phyloP scores from a whole-genome alignment of 257 asterid genomes.

The Nicotiana benthamiana region DNA sequence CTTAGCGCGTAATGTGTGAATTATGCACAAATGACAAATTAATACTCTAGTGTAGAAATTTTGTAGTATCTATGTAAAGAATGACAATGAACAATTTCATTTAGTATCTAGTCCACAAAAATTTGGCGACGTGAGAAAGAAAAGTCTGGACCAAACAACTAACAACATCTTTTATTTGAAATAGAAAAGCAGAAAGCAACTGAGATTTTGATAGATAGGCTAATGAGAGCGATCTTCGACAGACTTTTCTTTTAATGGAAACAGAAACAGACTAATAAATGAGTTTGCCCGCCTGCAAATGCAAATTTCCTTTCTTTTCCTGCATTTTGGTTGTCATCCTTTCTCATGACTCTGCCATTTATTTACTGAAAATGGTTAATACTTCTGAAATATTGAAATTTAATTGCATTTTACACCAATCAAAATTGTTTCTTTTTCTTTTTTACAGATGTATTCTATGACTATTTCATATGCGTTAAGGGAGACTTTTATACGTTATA shows the following conservation, averaged over 20 bases:
- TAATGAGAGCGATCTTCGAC: background rate
- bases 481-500: background rate
- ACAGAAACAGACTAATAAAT: constrained; percentile 3
- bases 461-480: background rate
- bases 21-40: no score
- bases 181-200: background rate
- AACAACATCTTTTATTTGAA: background rate
- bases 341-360: constrained; percentile 1
- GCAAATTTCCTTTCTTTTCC: background rate
- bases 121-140: no score
- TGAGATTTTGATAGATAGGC: constrained; percentile 5
- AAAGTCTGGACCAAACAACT: background rate
- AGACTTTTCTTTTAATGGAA: background rate
- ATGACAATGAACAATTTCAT: no score
- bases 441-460: background rate
- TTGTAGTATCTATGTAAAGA: no score
- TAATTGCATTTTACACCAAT: background rate
- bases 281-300: background rate
- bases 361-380: constrained; percentile 1
- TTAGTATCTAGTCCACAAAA: no score
- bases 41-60: no score
- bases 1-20: no score
- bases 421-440: background rate
- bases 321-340: constrained; percentile 3
- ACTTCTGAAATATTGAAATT: background rate